Conservation (phyloP, 129 eudicot genomes). For the Apium graveolens region DNA sequence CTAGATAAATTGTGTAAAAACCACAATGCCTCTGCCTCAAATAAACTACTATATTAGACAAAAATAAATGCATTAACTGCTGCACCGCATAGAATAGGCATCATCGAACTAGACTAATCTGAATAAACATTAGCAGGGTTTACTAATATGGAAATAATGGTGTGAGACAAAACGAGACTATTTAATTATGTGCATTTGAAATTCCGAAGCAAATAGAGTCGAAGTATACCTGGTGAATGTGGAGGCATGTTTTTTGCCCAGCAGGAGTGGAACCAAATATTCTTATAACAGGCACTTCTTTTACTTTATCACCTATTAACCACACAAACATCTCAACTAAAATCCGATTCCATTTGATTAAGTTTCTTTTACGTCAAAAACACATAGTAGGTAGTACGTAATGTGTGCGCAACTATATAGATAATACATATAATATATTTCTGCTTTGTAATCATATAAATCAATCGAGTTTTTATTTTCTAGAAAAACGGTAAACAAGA, state of each 20-base stretch:
- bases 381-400: no score
- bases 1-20: background rate
- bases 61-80: no score
- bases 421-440: no score
- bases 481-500: no score
- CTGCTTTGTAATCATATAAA: no score
- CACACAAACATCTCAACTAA: background rate
- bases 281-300: conserved; percentile 92
- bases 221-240: conserved; percentile 58
- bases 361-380: background rate
- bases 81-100: no score
- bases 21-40: background rate
- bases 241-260: conserved; percentile 94
- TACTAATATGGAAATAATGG: no score
- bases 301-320: conserved; percentile 72
- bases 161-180: background rate
- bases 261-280: conserved; percentile 90
- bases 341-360: background rate
- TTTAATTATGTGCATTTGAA: background rate
- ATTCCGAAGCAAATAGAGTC: conserved; percentile 2
- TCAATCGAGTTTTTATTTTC: no score
- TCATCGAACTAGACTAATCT: no score
- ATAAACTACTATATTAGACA: background rate
- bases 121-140: background rate
- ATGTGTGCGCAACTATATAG: no score